Conservation (phyloP, 169 alveolate genomes). For the Amoebophrya sp. region DNA sequence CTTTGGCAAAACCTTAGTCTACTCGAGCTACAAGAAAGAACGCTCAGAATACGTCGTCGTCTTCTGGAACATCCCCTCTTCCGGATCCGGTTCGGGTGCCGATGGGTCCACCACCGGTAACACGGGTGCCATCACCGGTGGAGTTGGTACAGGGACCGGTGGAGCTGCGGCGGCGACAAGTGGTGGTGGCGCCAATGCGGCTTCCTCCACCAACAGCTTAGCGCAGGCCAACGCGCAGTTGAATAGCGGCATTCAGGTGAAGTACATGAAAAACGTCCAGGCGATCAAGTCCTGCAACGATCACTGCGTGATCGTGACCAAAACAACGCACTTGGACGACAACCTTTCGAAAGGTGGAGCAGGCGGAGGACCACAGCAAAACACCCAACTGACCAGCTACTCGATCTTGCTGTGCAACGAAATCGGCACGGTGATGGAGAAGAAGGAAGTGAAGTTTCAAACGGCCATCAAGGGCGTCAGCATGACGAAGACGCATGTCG, state of each 20-base stretch:
- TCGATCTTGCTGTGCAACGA: background rate
- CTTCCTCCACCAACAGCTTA: too few species aligned
- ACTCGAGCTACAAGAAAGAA: constrained; percentile 67
- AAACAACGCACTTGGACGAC: too few species aligned
- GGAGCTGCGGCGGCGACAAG: too few species aligned
- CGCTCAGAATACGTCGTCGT: constrained; percentile 68
- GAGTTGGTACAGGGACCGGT: too few species aligned
- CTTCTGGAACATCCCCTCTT: constrained; percentile 74
- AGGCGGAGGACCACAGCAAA: too few species aligned
- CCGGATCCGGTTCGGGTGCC: constrained; percentile 45
- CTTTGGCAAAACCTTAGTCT: constrained; percentile 72
- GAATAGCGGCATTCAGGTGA: too few species aligned
- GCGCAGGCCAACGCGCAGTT: too few species aligned
- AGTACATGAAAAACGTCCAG: constrained; percentile 40
- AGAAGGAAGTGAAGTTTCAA: background rate
- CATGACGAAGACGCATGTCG: constrained; percentile 71
- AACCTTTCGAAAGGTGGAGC: too few species aligned
- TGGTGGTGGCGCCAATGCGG: too few species aligned
- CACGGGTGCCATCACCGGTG: too few species aligned
- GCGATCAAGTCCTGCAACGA: background rate
- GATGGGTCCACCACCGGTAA: too few species aligned
- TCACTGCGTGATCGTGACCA: background rate
- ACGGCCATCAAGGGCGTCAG: constrained; percentile 49
- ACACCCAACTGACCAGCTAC: too few species aligned
- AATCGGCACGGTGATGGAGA: background rate